Base-by-base conservation (phyloP, 139 green algal genomes). In the Chlorella sorokiniana region DNA sequence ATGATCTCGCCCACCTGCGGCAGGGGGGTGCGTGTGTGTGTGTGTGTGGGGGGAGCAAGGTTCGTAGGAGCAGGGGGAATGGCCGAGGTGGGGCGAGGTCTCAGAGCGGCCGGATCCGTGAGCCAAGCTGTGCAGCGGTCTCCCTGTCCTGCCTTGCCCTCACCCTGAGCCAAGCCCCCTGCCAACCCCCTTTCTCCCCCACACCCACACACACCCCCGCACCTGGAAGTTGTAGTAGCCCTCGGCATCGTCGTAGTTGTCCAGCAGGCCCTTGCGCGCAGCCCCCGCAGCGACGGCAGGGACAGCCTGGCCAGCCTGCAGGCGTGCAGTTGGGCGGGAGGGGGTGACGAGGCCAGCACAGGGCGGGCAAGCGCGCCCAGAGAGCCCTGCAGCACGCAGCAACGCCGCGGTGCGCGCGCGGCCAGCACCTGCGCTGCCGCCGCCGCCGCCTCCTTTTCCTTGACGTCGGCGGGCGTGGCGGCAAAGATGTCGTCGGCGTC, bases 151-250 rank as follows among this genome's bases (percentile, higher is more conserved):
- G 48, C 48, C 48, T 25, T 16, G 48, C 48, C 14, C 14, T 16
- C 48, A 59, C 11, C 48, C 48, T 11, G 14, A 11, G 14, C 11
- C 48, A 59, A 25, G 14, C 8, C 62, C 40, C 62, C 8, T 69
- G 29, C 6, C 2, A 37, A 3, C 41, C 41, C 8, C 38, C 67
- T 38, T 18, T 8, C 38, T 37, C 31, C 25, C 23, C 40, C 67
- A n/a, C 27, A 7, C 18, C 20, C 22, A 14, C 16, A 11, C 67
- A 35, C 76, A 38, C 97, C n/a, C n/a, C n/a, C n/a, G 92, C 40
- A 96, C 91, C 80, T 95, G 91, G 86, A 98, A 98, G 64, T 96
- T 95, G 91, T 99, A 99, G 89, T 99, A 99, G 62, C 96, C 96
- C 76, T 99, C 95, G 1, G 89, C 84, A 80, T 99, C 96, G 73